These are phyloP conservation scores for Kodamaea neixiangensis DNA, from an alignment of 805 yeast species.

Conservation along the genomic window DNA sequence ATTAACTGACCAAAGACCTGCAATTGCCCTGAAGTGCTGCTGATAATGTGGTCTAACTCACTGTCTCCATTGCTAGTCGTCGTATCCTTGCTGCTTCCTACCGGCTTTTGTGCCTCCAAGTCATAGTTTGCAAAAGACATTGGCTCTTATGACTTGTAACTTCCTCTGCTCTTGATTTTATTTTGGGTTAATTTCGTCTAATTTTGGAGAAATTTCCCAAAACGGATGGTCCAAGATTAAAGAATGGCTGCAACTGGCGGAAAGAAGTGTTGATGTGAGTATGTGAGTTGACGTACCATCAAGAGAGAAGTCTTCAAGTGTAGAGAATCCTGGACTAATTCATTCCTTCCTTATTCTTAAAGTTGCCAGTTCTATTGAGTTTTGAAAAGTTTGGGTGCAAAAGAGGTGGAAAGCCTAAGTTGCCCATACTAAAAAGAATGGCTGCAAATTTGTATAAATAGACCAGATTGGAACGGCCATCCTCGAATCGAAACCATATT, in stretches of 20 bases:
- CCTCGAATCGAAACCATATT: background rate
- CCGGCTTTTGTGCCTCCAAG: conserved; percentile 48
- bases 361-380: background rate
- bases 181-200: background rate
- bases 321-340: too few species aligned
- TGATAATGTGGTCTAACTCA: conserved; percentile 36
- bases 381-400: background rate
- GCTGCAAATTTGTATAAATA: background rate
- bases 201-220: background rate
- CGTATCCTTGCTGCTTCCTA: conserved; percentile 10
- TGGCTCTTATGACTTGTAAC: background rate
- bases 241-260: background rate
- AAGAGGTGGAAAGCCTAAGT: background rate
- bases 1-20: conserved; percentile 51
- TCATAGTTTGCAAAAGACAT: conserved; percentile 61
- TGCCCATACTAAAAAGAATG: background rate
- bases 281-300: background rate
- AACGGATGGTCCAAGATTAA: background rate
- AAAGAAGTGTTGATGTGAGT: background rate
- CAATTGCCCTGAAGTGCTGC: conserved; percentile 40
- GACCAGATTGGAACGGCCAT: background rate
- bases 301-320: too few species aligned
- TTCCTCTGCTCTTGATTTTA: background rate
- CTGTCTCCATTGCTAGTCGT: conserved; percentile 11
- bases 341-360: background rate